These are phyloP conservation scores for Yarrowia sp. DNA, from an alignment of 805 yeast genomes.

Conservation along the genomic window DNA sequence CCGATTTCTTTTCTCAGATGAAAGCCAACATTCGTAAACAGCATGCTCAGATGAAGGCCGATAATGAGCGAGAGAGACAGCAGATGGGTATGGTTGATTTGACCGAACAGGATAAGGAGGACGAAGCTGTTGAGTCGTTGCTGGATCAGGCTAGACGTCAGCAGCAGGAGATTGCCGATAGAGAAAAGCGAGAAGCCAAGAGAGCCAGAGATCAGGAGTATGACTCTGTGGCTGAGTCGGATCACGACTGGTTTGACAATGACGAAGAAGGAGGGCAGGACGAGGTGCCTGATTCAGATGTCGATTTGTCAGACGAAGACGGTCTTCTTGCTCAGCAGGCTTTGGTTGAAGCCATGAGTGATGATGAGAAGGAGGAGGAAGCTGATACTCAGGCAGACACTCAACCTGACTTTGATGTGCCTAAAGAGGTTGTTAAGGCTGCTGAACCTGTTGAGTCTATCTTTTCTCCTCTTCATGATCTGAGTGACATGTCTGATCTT, in stretches of 20 bases:
- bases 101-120: slow-evolving; percentile 19
- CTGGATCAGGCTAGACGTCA: slow-evolving; percentile 11
- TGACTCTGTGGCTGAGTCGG: slow-evolving; percentile 58
- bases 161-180: slow-evolving; percentile 17
- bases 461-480: too few species aligned
- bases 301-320: neutral
- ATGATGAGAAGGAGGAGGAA: neutral
- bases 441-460: neutral
- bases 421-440: neutral
- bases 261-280: slow-evolving; percentile 50
- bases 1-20: slow-evolving; percentile 1
- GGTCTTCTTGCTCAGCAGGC: neutral
- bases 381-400: neutral
- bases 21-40: slow-evolving; percentile 1
- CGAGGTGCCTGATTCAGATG: slow-evolving; percentile 59
- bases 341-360: neutral
- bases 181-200: neutral
- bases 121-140: slow-evolving; percentile 16
- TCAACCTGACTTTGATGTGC: neutral
- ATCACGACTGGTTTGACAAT: slow-evolving; percentile 78
- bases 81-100: slow-evolving; percentile 12
- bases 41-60: slow-evolving; percentile 7
- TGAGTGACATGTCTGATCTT: too few species aligned
- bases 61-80: neutral
- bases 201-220: slow-evolving; percentile 46